Conservation (phyloP, 345 rosid species). For the Pseudoturritis turrita region DNA sequence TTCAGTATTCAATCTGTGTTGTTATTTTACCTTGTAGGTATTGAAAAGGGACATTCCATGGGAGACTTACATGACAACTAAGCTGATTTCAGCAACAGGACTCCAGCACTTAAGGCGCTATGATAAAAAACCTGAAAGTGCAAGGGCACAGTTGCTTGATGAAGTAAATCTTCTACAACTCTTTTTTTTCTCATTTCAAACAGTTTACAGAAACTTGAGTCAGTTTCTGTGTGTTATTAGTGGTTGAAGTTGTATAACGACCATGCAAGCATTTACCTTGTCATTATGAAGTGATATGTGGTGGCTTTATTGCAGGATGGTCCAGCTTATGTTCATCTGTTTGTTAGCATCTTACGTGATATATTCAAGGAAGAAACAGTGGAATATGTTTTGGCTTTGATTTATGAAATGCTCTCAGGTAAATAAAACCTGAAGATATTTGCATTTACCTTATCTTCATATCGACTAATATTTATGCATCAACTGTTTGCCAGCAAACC, state of each 20-base stretch:
- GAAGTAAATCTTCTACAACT: conserved; percentile 47
- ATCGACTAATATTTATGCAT: conserved; percentile 16
- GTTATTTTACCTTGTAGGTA: conserved; percentile 44
- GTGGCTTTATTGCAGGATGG: conserved; percentile 69
- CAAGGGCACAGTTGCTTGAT: conserved; percentile 79
- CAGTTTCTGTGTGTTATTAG: not conserved
- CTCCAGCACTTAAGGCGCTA: conserved; percentile 88
- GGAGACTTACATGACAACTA: conserved; percentile 96
- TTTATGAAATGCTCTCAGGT: conserved; percentile 94
- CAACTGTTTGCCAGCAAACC: conserved; percentile 63
- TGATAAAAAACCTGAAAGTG: conserved; percentile 74
- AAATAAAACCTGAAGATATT: not conserved
- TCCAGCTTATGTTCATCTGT: conserved; percentile 77
- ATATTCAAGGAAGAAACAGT: conserved; percentile 94
- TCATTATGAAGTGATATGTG: conserved; percentile 10
- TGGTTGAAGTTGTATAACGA: not conserved
- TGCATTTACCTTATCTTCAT: not conserved
- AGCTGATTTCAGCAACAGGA: conserved; percentile 77
- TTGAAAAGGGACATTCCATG: conserved; percentile 95
- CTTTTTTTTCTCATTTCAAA: not conserved
- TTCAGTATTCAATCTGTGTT: not conserved
- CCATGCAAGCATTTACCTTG: not conserved
- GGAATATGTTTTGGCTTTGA: conserved; percentile 91
- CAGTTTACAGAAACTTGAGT: not conserved
- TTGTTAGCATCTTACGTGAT: conserved; percentile 82